Conservation (phyloP, 805 yeast species). For the Teunomyces kruisii region DNA sequence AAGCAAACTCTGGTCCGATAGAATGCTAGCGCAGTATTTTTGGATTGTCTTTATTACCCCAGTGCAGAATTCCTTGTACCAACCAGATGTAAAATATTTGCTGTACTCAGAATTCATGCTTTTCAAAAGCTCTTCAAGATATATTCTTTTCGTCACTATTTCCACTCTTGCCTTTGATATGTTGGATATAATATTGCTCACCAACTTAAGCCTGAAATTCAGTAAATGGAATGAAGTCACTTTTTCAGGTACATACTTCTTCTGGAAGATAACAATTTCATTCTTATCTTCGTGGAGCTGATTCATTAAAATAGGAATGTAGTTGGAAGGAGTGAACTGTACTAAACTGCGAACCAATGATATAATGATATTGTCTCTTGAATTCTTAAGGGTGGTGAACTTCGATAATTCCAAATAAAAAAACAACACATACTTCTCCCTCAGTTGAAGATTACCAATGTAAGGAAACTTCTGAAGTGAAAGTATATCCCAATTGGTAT, state of each 20-base stretch:
- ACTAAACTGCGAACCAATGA: conserved; percentile 26
- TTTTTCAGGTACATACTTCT: conserved; percentile 16
- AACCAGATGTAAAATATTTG: conserved; percentile 18
- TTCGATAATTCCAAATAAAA: conserved; percentile 26
- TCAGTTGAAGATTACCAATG: conserved; percentile 37
- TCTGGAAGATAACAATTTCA: conserved; percentile 18
- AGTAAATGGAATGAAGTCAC: conserved; percentile 18
- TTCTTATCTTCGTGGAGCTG: conserved; percentile 14
- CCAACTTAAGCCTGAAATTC: conserved; percentile 18
- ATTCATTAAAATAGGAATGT: conserved; percentile 22
- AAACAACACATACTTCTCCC: conserved; percentile 31
- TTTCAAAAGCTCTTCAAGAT: conserved; percentile 20
- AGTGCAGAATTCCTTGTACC: conserved; percentile 32
- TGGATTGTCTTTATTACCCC: conserved; percentile 23
- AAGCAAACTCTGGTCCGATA: conserved; percentile 15
- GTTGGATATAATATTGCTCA: conserved; percentile 19
- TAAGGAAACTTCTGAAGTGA: conserved; percentile 39
- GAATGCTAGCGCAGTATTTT: conserved; percentile 13
- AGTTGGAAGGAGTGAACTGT: conserved; percentile 24
- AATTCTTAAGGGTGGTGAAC: conserved; percentile 17
- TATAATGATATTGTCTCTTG: conserved; percentile 21
- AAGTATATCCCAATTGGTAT: conserved; percentile 35
- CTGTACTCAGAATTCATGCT: conserved; percentile 28
- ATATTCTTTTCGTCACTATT: conserved; percentile 12
- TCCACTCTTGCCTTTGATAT: conserved; percentile 14